Conservation (phyloP, 495 filamentous ascomycete species). For the Penicillium salamii region DNA sequence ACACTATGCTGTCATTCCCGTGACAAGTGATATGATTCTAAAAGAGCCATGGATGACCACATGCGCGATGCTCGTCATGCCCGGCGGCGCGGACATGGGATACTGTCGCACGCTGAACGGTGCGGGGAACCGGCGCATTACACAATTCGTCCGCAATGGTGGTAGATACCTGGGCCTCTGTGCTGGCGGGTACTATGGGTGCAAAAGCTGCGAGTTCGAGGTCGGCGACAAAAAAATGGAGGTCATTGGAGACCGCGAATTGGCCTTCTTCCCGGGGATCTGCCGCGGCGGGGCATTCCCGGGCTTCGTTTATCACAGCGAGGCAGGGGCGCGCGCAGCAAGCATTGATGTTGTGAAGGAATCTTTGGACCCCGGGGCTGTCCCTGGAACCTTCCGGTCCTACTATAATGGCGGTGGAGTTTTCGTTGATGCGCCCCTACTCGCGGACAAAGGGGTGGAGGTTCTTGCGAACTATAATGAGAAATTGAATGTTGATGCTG, state of each 20-base stretch:
- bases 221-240: slow-evolving; percentile 77
- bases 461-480: slow-evolving; percentile 79
- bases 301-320: slow-evolving; percentile 89
- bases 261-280: slow-evolving; percentile 82
- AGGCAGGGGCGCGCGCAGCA: slow-evolving; percentile 76
- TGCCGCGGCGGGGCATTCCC: slow-evolving; percentile 85
- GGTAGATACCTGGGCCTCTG: slow-evolving; percentile 88
- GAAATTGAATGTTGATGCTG: slow-evolving; percentile 72
- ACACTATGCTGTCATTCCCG: slow-evolving; percentile 86
- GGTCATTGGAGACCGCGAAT: slow-evolving; percentile 81
- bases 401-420: slow-evolving; percentile 97
- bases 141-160: slow-evolving; percentile 79
- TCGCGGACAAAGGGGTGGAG: slow-evolving; percentile 64
- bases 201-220: slow-evolving; percentile 81
- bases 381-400: slow-evolving; percentile 64
- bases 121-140: slow-evolving; percentile 77
- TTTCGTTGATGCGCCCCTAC: slow-evolving; percentile 76
- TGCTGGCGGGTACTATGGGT: slow-evolving; percentile 92
- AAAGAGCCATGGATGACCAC: slow-evolving; percentile 90
- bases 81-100: slow-evolving; percentile 90
- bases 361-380: slow-evolving; percentile 48
- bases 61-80: slow-evolving; percentile 87
- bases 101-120: slow-evolving; percentile 91
- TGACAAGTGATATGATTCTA: slow-evolving; percentile 73
- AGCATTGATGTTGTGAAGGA: slow-evolving; percentile 63